These are phyloP conservation scores for Colletotrichum euphorbiae DNA, from an alignment of 2,329 filamentous ascomycete genomes.

Conservation along the genomic window DNA sequence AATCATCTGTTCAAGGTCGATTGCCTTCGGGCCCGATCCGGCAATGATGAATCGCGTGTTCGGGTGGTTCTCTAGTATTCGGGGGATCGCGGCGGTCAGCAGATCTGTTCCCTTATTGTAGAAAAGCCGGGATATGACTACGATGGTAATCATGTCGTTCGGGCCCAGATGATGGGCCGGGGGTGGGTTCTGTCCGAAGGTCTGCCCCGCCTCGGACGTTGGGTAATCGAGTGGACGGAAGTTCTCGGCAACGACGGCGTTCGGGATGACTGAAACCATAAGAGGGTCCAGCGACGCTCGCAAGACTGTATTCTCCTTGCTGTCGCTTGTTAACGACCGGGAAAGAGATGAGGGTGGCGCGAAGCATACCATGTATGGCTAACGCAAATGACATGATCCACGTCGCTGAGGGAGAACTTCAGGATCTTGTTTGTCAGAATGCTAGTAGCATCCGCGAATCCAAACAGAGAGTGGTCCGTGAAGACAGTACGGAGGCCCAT, in stretches of 20 bases:
- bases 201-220: constrained; percentile 45
- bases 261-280: constrained; percentile 98
- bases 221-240: constrained; percentile 75
- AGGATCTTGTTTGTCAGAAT: constrained; percentile 97
- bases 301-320: constrained; percentile 97
- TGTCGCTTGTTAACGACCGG: constrained; percentile 50
- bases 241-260: constrained; percentile 96
- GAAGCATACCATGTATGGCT: constrained; percentile 89
- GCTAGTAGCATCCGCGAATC: constrained; percentile 94
- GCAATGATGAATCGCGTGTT: constrained; percentile 98
- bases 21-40: constrained; percentile 94
- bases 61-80: constrained; percentile 87
- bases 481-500: constrained; percentile 98
- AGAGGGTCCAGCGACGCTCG: constrained; percentile 93
- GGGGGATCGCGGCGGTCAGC: constrained; percentile 93
- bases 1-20: constrained; percentile 98
- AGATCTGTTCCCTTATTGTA: constrained; percentile 99
- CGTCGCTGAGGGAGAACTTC: constrained; percentile 95
- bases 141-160: constrained; percentile 91
- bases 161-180: constrained; percentile 79
- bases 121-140: constrained; percentile 96
- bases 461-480: constrained; percentile 96
- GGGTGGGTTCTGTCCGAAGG: constrained; percentile 58
- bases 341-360: background rate
- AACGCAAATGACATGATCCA: constrained; percentile 98